Evolutionary conservation across 495 filamentous ascomycete species (phyloP), one percentile per base, ranked within the genome.

Genomic region (Geoglossum glabrum): DNA sequence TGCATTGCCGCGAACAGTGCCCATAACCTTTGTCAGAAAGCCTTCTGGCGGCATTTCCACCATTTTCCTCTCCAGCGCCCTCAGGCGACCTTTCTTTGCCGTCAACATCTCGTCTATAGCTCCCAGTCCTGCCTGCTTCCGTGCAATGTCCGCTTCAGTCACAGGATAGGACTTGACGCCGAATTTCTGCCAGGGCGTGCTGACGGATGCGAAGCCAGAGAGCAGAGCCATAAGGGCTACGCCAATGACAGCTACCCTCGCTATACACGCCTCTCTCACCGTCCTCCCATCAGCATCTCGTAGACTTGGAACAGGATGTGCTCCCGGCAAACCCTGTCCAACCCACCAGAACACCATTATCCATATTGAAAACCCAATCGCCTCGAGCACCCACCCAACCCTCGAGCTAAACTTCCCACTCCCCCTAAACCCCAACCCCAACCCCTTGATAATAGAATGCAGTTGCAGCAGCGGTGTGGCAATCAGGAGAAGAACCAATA

Each of bases 141-240:
- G 77, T 21, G 78, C 68, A 54, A 92, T 70, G 64, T 87, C 83
- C 9, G 76, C 69, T 55, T 90, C 86, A 0, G 79, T 84, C 11
- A 87, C 75, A 15, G 73, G 76, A 52, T 76, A 72, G 54, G 72
- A 65, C 54, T 77, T 77, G 25, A 76, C 76, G 15, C 78, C 77
- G 67, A 90, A 87, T 30, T 76, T 85, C 64, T 89, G 83, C 86
- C 86, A 90, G 27, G 86, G 79, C 9, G 81, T 81, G 49, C 81
- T 85, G 38, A 92, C 81, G 25, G 83, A 84, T 25, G 86, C 86
- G 64, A 90, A 92, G 11, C 86, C 86, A 21, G 86, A 84, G 33
- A 92, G 71, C 23, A 86, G 71, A 9, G 86, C 85, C 86, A 92
- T 90, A 33, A 87, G 70, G 55, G 80, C 83, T 31, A 90, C 84